These are phyloP conservation scores for Daucus carota DNA, from an alignment of 129 eudicot species.

Conservation along the genomic window DNA sequence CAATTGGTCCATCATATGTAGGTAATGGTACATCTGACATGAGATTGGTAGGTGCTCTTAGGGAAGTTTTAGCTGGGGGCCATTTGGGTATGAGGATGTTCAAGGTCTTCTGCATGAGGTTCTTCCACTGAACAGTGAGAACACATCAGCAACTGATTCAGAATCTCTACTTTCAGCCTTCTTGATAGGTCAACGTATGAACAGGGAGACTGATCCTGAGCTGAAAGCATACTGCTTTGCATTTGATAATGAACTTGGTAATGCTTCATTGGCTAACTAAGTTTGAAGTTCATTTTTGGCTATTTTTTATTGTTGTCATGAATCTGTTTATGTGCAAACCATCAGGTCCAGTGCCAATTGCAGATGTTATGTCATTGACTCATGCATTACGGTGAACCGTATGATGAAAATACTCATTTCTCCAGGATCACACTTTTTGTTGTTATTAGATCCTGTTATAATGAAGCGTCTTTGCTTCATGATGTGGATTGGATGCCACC, in stretches of 20 bases:
- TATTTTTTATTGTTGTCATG: constrained; percentile 6
- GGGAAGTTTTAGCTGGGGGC: constrained; percentile 96
- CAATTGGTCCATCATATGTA: constrained; percentile 77
- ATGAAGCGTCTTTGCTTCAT: constrained; percentile 90
- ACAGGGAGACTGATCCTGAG: constrained; percentile 96
- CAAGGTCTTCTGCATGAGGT: constrained; percentile 90
- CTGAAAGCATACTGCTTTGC: constrained; percentile 96
- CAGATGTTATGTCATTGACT: constrained; percentile 90
- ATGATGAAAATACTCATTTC: constrained; percentile 95
- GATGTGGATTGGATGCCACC: constrained; percentile 99
- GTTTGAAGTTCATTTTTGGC: constrained; percentile 22
- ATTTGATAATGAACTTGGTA: constrained; percentile 90
- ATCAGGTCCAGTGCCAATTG: constrained; percentile 84
- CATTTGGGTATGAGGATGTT: constrained; percentile 98
- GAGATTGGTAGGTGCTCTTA: constrained; percentile 94
- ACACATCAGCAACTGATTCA: constrained; percentile 35
- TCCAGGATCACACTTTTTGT: constrained; percentile 95
- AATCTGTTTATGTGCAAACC: constrained; percentile 8
- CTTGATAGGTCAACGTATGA: constrained; percentile 96
- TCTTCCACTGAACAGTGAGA: constrained; percentile 55
- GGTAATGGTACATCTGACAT: constrained; percentile 87
- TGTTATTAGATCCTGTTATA: constrained; percentile 90
- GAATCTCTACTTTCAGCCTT: constrained; percentile 90
- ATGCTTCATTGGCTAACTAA: constrained; percentile 8
- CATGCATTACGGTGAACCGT: constrained; percentile 99